These are phyloP conservation scores for Microsporum audouinii DNA, from an alignment of 2,329 filamentous ascomycete species.

Conservation along the genomic window DNA sequence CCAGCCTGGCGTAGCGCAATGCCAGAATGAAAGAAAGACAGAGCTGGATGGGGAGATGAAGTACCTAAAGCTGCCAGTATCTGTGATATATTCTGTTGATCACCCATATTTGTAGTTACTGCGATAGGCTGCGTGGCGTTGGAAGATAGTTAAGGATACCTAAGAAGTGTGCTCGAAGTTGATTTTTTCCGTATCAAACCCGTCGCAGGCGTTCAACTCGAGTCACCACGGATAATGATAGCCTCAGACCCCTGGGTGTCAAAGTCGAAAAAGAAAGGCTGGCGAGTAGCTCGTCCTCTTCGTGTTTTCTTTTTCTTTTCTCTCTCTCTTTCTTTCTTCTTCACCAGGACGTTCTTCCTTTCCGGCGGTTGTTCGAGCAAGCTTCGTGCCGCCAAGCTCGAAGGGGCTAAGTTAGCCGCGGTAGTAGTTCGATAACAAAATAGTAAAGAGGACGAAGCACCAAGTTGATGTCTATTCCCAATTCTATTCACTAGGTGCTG, in stretches of 20 bases:
- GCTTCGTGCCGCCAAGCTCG: neutral
- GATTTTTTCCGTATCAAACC: neutral
- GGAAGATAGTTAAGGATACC: neutral
- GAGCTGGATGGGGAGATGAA: neutral
- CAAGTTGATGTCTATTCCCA: too few species aligned
- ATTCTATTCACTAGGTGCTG: too few species aligned
- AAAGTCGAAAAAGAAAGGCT: neutral
- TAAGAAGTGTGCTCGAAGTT: neutral
- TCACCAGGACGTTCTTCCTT: neutral
- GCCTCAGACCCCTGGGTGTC: neutral
- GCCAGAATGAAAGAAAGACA: neutral
- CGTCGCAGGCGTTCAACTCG: neutral
- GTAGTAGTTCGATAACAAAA: neutral
- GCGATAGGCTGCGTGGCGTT: conserved; percentile 3
- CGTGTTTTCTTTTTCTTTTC: neutral
- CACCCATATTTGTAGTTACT: conserved; percentile 8
- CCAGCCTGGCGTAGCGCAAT: neutral
- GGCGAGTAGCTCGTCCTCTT: neutral
- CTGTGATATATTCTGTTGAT: conserved; percentile 14
- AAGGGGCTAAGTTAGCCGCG: neutral
- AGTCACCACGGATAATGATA: neutral
- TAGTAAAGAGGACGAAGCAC: too few species aligned
- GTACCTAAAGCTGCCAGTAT: conserved; percentile 14
- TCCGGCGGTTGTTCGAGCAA: neutral
- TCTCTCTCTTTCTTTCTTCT: neutral